Evolutionary conservation across 805 yeast genomes (phyloP).

Genomic region (Wickerhamiella galacta): DNA sequence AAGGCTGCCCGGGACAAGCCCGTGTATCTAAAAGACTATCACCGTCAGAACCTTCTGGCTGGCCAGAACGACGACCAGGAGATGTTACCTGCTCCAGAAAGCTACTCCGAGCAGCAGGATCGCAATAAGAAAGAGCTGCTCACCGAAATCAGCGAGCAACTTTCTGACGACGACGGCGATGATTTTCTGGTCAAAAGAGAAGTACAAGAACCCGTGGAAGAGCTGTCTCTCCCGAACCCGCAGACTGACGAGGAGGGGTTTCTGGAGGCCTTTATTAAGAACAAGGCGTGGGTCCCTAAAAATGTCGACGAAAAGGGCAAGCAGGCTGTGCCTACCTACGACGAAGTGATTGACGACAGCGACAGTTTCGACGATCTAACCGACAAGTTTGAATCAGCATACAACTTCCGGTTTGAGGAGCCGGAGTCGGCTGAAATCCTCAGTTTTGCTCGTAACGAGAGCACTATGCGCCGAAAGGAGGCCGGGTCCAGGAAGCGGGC

Average conservation of each 20-base stretch:
- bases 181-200: constrained; percentile 47
- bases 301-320: constrained; percentile 42
- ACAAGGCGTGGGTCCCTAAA: constrained; percentile 81
- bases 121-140: constrained; percentile 63
- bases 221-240: constrained; percentile 46
- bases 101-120: constrained; percentile 50
- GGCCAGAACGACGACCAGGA: constrained; percentile 39
- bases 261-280: constrained; percentile 50
- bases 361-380: constrained; percentile 86
- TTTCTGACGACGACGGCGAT: constrained; percentile 28
- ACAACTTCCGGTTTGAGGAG: constrained; percentile 89
- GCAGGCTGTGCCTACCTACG: constrained; percentile 22
- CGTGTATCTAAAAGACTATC: constrained; percentile 79
- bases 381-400: constrained; percentile 79
- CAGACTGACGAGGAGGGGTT: constrained; percentile 46
- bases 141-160: constrained; percentile 49
- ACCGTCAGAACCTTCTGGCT: constrained; percentile 61
- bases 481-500: constrained; percentile 62
- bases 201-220: constrained; percentile 22
- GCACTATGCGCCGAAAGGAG: constrained; percentile 71
- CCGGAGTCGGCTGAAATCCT: constrained; percentile 80
- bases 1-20: constrained; percentile 37
- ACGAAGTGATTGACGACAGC: constrained; percentile 40
- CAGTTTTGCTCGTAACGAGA: constrained; percentile 84
- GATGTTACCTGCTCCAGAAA: constrained; percentile 40